A percentile compares a stretch with the other conserved stretches of the same genome.
Conservation (phyloP, 2,329 filamentous ascomycete species). For the Pleochaeta shiraiana region DNA sequence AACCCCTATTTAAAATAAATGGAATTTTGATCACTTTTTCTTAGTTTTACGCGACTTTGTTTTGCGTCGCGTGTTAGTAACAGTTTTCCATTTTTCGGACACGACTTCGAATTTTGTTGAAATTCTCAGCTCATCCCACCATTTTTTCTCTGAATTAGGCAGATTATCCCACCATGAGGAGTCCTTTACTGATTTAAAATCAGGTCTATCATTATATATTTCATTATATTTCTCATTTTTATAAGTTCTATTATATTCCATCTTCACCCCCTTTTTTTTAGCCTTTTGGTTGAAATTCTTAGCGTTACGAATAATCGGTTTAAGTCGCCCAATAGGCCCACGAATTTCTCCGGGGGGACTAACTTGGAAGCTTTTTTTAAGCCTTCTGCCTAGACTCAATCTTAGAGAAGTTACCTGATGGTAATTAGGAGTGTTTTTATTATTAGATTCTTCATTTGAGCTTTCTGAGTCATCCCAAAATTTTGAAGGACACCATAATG, state of each 20-base stretch:
- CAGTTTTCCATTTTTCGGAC: too few species aligned
- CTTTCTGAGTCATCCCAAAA: slow-evolving; percentile 21
- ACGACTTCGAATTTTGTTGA: too few species aligned
- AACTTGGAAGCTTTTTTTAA: background rate
- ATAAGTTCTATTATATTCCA: background rate
- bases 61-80: too few species aligned
- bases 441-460: slow-evolving; percentile 8
- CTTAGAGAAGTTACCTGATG: background rate
- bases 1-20: too few species aligned
- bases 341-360: background rate
- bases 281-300: too few species aligned
- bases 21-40: too few species aligned
- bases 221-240: background rate
- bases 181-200: background rate
- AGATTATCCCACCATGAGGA: background rate
- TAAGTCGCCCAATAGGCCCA: background rate
- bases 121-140: background rate
- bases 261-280: background rate
- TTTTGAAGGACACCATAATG: slow-evolving; percentile 36
- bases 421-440: background rate
- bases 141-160: background rate
- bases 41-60: too few species aligned
- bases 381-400: background rate
- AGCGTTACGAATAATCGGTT: too few species aligned
- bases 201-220: background rate